These are phyloP conservation scores for Phytophthora multivora DNA, from an alignment of 352 stramenopile genomes.

Conservation along the genomic window DNA sequence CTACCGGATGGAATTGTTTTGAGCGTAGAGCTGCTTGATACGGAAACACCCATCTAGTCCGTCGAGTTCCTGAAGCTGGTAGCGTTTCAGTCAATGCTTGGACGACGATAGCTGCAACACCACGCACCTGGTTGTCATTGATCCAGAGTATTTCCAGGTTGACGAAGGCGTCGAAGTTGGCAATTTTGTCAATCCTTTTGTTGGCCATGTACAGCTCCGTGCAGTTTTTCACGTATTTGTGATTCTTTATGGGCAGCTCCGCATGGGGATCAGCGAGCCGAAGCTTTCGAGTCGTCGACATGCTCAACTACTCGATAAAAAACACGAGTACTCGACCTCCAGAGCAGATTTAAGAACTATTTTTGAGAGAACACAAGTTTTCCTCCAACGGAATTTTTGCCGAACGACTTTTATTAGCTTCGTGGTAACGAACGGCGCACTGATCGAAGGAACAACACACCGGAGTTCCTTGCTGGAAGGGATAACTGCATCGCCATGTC, in stretches of 20 bases:
- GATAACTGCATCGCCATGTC: background rate
- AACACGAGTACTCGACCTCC: background rate
- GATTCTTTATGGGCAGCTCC: conserved; percentile 87
- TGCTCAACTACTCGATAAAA: background rate
- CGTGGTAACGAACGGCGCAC: conserved; percentile 10
- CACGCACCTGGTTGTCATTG: conserved; percentile 78
- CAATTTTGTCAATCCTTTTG: conserved; percentile 78
- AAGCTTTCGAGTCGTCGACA: conserved; percentile 28
- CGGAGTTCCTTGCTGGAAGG: background rate
- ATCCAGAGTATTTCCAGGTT: conserved; percentile 92
- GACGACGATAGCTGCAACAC: background rate
- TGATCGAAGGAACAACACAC: conserved; percentile 6
- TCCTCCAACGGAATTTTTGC: conserved; percentile 11
- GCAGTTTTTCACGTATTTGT: conserved; percentile 92
- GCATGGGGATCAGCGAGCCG: conserved; percentile 68
- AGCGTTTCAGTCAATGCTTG: background rate
- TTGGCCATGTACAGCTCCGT: conserved; percentile 85
- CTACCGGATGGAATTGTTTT: conserved; percentile 85
- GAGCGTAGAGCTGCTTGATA: conserved; percentile 88
- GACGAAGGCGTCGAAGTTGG: conserved; percentile 86
- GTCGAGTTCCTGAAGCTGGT: conserved; percentile 60
- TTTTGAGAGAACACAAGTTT: conserved; percentile 13
- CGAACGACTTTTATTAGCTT: conserved; percentile 19
- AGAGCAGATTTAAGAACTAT: conserved; percentile 15
- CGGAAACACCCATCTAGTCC: conserved; percentile 85